Percentiles rank a stretch among this genome's conserved stretches.
Conservation (phyloP, 1,139 yeast species). For the Pichia sp. region DNA sequence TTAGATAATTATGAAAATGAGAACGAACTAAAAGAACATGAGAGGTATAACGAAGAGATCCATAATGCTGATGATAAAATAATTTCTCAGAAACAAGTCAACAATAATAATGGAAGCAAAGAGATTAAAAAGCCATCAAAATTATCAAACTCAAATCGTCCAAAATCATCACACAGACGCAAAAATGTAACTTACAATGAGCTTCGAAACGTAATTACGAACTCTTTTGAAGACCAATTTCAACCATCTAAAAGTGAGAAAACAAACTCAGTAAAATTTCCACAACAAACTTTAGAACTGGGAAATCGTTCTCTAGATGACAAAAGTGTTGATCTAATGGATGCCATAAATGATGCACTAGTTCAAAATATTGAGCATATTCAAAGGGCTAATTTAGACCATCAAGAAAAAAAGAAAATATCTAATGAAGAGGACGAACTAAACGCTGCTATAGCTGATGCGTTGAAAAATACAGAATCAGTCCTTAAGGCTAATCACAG, state of each 20-base stretch:
- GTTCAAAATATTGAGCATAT: conserved; percentile 6
- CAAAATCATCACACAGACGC: no score
- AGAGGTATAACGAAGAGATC: not conserved
- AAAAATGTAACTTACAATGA: no score
- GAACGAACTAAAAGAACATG: not conserved
- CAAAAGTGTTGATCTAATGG: conserved; percentile 14
- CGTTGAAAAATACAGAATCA: conserved; percentile 11
- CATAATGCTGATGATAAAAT: no score
- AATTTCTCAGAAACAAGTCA: not conserved
- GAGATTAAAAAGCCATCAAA: no score
- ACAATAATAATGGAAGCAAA: not conserved
- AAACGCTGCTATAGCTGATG: conserved; percentile 16
- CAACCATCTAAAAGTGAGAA: no score
- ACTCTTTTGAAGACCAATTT: no score
- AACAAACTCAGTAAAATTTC: no score
- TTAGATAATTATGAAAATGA: not conserved
- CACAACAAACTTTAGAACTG: no score
- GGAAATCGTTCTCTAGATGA: no score
- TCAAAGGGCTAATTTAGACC: not conserved
- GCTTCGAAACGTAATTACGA: no score
- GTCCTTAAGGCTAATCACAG: not conserved
- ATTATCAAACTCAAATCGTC: no score
- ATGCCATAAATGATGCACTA: conserved; percentile 13
- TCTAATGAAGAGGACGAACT: conserved; percentile 15
- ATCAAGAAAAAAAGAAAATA: not conserved